Base-by-base conservation (phyloP, 1,139 yeast genomes). In the Sugiyamaella xylanicola region DNA sequence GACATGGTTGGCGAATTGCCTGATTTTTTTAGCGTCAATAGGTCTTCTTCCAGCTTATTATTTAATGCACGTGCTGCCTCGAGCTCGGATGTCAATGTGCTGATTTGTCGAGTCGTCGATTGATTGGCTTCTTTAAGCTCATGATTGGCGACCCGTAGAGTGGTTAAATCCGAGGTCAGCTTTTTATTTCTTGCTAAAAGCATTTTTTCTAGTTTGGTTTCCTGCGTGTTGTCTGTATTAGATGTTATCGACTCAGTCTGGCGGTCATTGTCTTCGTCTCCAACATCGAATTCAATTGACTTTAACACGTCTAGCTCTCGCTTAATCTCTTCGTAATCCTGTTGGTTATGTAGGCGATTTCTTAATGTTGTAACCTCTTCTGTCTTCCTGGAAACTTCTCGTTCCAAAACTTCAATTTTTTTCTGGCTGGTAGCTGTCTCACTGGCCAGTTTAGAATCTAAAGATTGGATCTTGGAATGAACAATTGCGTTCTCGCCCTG, bases 251-350 rank as follows among this genome's bases (percentile, higher is more conserved):
- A 55, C 59, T 11, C 37, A 4, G 4, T 8, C 13, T n/a, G 37
- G 13, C 15, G 37, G 2, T 56, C 59, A 17, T 42, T 48, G 8
- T 55, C 58, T 17, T 54, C 56, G 21, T 56, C 60, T 11, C 57
- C 59, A 15, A 44, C 53, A 15, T 74, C 79, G 72, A 87, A 87
- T 66, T 88, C 91, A 42, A 89, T 85, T 60, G 84, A 85, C 66
- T 88, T 84, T 59, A 92, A 71, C 25, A 90, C 80, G 19, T 78
- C 80, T 58, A 91, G 74, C 66, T 91, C 97, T 51, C 81, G 80
- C 69, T 88, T 90, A 51, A 91, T 71, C 61, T 87, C 90, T 54
- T 87, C 91, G 69, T 92, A 91, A 67, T 86, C 92, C 65, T 87
- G 91, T 70, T 88, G 81, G 13, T 80, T 75, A 61, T 88, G 95